Evolutionary conservation across 352 stramenopile species (phyloP).

Genomic region (Globisporangium ultimum): DNA sequence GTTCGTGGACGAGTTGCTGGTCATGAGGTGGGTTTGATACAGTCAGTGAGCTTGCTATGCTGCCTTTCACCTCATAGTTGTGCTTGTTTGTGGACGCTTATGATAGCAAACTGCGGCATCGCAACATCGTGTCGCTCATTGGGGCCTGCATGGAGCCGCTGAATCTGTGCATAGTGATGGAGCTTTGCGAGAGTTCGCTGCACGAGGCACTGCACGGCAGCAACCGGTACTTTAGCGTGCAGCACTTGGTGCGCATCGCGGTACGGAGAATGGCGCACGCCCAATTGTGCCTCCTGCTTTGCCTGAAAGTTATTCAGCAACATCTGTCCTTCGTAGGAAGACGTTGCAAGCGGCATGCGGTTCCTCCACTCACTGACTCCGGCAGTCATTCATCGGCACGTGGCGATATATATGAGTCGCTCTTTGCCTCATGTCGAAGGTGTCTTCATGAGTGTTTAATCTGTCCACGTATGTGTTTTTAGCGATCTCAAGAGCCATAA

Average conservation of each 20-base stretch:
- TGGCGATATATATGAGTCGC: too few species aligned
- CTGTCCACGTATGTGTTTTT: background rate
- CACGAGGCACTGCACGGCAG: slow-evolving; percentile 58
- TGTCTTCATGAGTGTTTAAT: too few species aligned
- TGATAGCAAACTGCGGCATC: slow-evolving; percentile 56
- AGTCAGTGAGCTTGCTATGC: slow-evolving; percentile 8
- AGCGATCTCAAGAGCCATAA: slow-evolving; percentile 91
- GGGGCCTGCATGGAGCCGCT: slow-evolving; percentile 70
- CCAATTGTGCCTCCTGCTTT: background rate
- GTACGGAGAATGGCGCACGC: slow-evolving; percentile 16
- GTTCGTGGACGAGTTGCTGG: slow-evolving; percentile 92
- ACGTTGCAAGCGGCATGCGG: slow-evolving; percentile 81
- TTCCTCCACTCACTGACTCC: slow-evolving; percentile 84
- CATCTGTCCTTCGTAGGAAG: slow-evolving; percentile 28
- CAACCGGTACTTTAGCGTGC: slow-evolving; percentile 47
- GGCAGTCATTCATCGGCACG: slow-evolving; percentile 83
- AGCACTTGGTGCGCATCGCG: slow-evolving; percentile 48
- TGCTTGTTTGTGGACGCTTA: background rate
- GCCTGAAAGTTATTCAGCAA: background rate
- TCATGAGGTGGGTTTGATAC: slow-evolving; percentile 68
- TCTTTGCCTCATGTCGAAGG: too few species aligned
- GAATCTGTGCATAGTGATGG: slow-evolving; percentile 82
- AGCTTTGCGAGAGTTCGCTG: slow-evolving; percentile 68
- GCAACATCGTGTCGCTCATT: slow-evolving; percentile 74
- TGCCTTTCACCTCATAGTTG: background rate